Percentiles rank a stretch among this genome's conserved stretches.
These are phyloP conservation scores for Penicillium crystallinum DNA, from an alignment of 495 filamentous ascomycete genomes.

Conservation along the genomic window DNA sequence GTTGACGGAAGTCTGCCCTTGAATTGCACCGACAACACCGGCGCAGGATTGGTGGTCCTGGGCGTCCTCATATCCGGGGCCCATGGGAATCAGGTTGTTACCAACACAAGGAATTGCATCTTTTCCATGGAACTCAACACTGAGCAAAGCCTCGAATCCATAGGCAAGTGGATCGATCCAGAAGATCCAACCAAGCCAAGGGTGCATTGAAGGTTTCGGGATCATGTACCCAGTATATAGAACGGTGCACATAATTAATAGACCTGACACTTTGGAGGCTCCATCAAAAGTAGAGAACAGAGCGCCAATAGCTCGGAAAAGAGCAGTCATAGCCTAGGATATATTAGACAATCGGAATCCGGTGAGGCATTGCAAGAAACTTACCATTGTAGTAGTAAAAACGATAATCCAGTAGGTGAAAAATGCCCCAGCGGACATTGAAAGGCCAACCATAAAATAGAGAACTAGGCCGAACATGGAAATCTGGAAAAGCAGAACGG, in stretches of 20 bases:
- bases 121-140: constrained; percentile 59
- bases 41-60: constrained; percentile 45
- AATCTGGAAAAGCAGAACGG: constrained; percentile 60
- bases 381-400: constrained; percentile 34
- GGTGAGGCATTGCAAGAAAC: background rate
- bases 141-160: constrained; percentile 61
- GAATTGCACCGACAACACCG: constrained; percentile 43
- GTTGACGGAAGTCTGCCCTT: constrained; percentile 35
- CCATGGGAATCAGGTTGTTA: constrained; percentile 41
- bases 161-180: constrained; percentile 72
- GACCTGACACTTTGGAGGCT: constrained; percentile 52
- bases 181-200: constrained; percentile 74
- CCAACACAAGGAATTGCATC: constrained; percentile 41
- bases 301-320: constrained; percentile 49
- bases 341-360: background rate
- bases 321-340: constrained; percentile 44
- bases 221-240: constrained; percentile 59
- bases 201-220: constrained; percentile 59
- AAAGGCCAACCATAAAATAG: constrained; percentile 66
- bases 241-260: constrained; percentile 36
- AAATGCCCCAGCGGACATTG: constrained; percentile 43
- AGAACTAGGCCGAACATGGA: constrained; percentile 62
- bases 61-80: constrained; percentile 27
- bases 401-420: constrained; percentile 49
- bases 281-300: constrained; percentile 46